Conservation (phyloP, 2,329 filamentous ascomycete genomes). For the Paecilomyces sp. region DNA sequence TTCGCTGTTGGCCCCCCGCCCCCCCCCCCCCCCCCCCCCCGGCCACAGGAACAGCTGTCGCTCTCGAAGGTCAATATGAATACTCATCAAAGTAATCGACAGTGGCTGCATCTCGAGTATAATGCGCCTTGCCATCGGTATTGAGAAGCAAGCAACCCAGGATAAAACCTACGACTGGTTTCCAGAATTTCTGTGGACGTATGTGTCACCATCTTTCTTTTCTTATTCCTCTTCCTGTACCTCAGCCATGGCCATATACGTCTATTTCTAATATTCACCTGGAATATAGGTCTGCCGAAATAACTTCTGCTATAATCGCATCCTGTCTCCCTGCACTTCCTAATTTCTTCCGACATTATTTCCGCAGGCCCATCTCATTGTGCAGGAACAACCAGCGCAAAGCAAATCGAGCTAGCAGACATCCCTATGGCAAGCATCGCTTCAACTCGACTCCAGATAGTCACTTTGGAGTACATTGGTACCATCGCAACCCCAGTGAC, state of each 20-base stretch:
- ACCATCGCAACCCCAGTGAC: background rate
- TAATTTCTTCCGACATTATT: constrained; percentile 14
- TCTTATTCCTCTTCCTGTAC: background rate
- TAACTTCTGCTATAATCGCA: constrained; percentile 17
- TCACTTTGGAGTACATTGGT: background rate
- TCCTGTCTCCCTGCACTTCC: constrained; percentile 16
- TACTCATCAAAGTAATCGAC: background rate
- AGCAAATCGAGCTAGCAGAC: background rate
- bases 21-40: too few relatives aligned
- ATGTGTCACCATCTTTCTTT: constrained; percentile 1
- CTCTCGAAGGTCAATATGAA: background rate
- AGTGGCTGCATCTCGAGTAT: constrained; percentile 17
- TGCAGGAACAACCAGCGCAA: background rate
- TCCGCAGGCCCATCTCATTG: constrained; percentile 6
- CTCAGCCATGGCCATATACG: too few relatives aligned
- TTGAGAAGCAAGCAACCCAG: constrained; percentile 7
- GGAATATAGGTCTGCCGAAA: constrained; percentile 13
- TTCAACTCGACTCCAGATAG: background rate
- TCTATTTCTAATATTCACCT: background rate
- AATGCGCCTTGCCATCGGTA: constrained; percentile 15
- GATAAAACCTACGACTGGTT: constrained; percentile 19
- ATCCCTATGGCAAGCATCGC: background rate
- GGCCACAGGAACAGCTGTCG: background rate
- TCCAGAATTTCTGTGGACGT: constrained; percentile 19
- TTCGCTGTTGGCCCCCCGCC: too few relatives aligned